phyloP scores from a whole-genome alignment of 805 yeast genomes.

The Brettanomyces naardenensis region DNA sequence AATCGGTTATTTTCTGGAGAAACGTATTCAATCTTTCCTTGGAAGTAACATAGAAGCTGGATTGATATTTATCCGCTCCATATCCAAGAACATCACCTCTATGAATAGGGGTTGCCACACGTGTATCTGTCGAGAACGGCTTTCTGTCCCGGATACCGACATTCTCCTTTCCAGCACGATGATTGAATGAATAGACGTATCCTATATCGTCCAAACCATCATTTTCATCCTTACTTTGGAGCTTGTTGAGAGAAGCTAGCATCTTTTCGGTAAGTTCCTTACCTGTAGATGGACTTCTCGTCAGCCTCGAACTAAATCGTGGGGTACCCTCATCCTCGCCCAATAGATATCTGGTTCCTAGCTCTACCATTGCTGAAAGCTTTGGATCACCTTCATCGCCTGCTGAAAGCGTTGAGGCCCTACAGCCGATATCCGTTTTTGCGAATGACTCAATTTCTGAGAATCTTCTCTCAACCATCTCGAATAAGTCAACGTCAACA shows the following conservation, averaged over 20 bases:
- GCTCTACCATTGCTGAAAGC: conserved; percentile 65
- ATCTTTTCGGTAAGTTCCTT: conserved; percentile 14
- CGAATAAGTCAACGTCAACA: conserved; percentile 81
- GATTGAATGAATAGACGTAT: conserved; percentile 57
- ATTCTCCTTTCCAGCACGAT: conserved; percentile 84
- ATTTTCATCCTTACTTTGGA: conserved; percentile 14
- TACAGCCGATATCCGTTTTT: conserved; percentile 30
- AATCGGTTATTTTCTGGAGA: conserved; percentile 47
- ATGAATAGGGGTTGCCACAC: conserved; percentile 65
- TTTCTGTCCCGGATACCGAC: conserved; percentile 79
- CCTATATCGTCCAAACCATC: conserved; percentile 22
- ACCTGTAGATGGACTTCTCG: conserved; percentile 8
- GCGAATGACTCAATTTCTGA: conserved; percentile 40
- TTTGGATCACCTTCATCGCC: conserved; percentile 20
- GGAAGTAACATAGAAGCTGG: conserved; percentile 36
- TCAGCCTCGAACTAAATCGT: conserved; percentile 15
- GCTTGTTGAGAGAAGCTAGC: conserved; percentile 15
- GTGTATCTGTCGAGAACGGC: conserved; percentile 70
- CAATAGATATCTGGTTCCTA: conserved; percentile 64
- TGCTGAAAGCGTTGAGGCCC: conserved; percentile 32
- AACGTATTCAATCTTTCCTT: conserved; percentile 48
- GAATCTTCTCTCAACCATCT: conserved; percentile 70
- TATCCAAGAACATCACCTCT: conserved; percentile 66
- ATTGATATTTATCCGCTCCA: conserved; percentile 60
- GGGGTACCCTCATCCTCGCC: conserved; percentile 27